phyloP scores from a whole-genome alignment of 108 stramenopile genomes.

The Skeletonema marinoi region DNA sequence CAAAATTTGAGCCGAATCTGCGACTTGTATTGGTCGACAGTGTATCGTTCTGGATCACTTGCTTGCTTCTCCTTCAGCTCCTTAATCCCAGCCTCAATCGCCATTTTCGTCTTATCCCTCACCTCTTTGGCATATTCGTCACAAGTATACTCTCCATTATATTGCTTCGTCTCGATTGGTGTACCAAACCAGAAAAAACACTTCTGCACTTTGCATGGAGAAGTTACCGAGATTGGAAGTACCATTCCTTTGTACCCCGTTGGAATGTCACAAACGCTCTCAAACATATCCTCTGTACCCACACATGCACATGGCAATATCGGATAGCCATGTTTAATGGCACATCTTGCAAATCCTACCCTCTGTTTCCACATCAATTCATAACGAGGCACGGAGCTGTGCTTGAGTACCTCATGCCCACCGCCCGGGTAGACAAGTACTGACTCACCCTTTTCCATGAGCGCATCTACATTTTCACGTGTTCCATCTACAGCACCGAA shows the following conservation, averaged over 20 bases:
- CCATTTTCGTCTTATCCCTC: conserved; percentile 13
- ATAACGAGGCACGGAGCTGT: conserved; percentile 15
- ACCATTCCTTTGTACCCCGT: conserved; percentile 5
- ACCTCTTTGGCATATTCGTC: conserved; percentile 8
- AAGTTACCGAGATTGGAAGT: background rate
- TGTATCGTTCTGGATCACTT: conserved; percentile 11
- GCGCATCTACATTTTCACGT: conserved; percentile 21
- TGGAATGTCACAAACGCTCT: conserved; percentile 10
- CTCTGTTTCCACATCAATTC: conserved; percentile 35
- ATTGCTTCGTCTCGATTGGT: conserved; percentile 17
- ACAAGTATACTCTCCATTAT: conserved; percentile 15
- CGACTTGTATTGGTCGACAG: background rate
- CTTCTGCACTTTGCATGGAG: conserved; percentile 14
- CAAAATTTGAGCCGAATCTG: background rate
- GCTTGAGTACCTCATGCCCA: conserved; percentile 31
- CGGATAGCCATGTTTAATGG: conserved; percentile 33
- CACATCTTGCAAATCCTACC: conserved; percentile 24
- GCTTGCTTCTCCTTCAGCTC: conserved; percentile 12
- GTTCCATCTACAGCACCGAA: conserved; percentile 32
- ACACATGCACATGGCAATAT: conserved; percentile 30
- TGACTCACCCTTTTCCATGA: conserved; percentile 12
- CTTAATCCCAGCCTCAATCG: conserved; percentile 8
- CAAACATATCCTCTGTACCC: conserved; percentile 34
- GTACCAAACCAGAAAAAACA: conserved; percentile 26
- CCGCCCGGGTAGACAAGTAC: conserved; percentile 23